Percentiles rank a stretch among this genome's conserved stretches.
Conservation (phyloP, 2,329 filamentous ascomycete genomes). For the Samsoniella hepiali region DNA sequence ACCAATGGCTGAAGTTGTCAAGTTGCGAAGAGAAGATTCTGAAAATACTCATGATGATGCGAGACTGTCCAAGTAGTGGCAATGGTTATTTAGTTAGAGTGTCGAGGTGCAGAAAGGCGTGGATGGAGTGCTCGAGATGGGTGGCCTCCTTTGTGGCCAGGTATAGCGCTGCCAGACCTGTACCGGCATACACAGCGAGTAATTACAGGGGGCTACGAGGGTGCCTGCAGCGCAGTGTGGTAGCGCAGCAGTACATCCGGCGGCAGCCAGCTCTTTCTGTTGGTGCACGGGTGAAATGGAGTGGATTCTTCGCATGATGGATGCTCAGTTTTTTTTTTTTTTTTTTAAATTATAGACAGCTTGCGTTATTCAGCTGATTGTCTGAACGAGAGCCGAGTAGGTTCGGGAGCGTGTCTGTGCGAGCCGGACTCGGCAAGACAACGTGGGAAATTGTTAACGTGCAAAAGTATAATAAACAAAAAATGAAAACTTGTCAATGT, state of each 20-base stretch:
- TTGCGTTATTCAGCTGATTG: too few relatives aligned
- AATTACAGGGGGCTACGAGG: neutral
- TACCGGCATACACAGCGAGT: neutral
- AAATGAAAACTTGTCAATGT: too few relatives aligned
- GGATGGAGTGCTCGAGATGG: neutral
- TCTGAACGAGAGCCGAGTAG: neutral
- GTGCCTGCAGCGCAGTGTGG: neutral
- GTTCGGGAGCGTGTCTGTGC: neutral
- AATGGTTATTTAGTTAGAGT: neutral
- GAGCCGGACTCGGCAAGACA: neutral
- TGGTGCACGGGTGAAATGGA: neutral
- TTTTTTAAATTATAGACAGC: neutral
- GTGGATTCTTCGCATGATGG: slow-evolving; percentile 1
- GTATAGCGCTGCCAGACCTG: neutral
- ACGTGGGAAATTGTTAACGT: too few relatives aligned
- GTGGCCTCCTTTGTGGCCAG: neutral
- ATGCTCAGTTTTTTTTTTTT: neutral
- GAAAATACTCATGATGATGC: neutral
- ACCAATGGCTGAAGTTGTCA: neutral
- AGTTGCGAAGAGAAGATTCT: neutral
- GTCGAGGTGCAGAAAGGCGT: neutral
- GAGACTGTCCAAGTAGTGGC: neutral
- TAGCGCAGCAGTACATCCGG: neutral
- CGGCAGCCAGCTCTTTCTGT: neutral
- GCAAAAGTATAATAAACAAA: too few relatives aligned